Evolutionary conservation across 345 rosid species (phyloP), one percentile per base, ranked within the genome.

Genomic region (Citrus cavaleriei): DNA sequence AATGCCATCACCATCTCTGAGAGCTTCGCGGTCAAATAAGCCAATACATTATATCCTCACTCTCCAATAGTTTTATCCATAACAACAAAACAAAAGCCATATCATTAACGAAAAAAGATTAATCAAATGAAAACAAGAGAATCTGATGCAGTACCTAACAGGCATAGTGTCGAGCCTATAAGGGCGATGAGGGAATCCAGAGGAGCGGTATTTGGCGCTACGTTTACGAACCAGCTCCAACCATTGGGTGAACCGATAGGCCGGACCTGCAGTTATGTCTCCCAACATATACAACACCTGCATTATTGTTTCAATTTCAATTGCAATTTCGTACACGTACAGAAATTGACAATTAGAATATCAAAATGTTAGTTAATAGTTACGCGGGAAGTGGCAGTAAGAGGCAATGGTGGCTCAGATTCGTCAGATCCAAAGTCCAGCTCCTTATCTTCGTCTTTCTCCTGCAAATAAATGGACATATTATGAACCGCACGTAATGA

Each of bases 251-350:
- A 94, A 93, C 84, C 93, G 81, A 88, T 86, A 82, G 59, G 97
- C 97, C 63, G 98, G 90, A 80, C 93, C 95, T 22, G 97, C 84
- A 6, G 99, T 87, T 71, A 96, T 89, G 72, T 96, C 99, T 88
- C 99, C 99, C 93, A 96, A 89, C 98, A 96, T 92, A 87, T 91
- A 92, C 92, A 96, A 80, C 3, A 96, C 93, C 99, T 96, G 90
- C 83, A 84, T 68, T 32, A 42, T 37, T 66, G 57, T 46, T 46
- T 1, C 51, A 46, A 46, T 46, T 46, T 46, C 51, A 46, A 46
- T 46, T 46, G 18, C 51, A 12, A 12, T 46, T 46, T 46, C 51
- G 51, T 13, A 13, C 18, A 46, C 9, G 0, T 13, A 46, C 4
- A 13, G 4, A 46, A 1, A 13, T 46, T 13, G 18, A 13, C 4